Base-by-base conservation (phyloP, 1,284 basidiomycete genomes). In the Tilletia horrida region DNA sequence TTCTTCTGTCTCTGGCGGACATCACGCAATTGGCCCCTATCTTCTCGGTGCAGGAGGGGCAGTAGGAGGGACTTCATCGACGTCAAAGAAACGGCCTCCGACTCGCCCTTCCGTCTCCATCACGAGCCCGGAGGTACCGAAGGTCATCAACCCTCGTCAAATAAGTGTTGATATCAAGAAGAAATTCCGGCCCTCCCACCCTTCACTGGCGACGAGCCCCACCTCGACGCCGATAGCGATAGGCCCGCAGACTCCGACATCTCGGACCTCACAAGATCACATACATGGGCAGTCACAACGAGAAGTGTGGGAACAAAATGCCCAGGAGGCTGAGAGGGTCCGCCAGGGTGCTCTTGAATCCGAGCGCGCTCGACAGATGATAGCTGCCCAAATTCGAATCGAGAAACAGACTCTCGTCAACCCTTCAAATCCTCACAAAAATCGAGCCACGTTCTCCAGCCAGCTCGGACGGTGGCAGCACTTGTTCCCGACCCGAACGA, bases 401-500 rank as follows among this genome's bases (percentile, higher is more conserved):
- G 55, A 77, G 66, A 76, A 79, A 70, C 78, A 78, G 66, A 76
- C 78, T 7, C 67, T 81, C 0, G 76, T 81, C 50, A 81, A 80
- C 57, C 79, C 78, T 0, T 77, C 75, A n/a, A 80, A 81, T 43
- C 77, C 77, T 4, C 74, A 68, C 67, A 75, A 77, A 64, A 71
- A 72, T 23, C 62, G 73, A 29, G 62, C 67, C 43, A 68, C 67
- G 45, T 62, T 45, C 47, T 65, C 68, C 2, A 70, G 69, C 35
- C 71, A 80, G 66, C 64, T 81, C 18, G 71, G 79, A 23, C 72
- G 79, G 48, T 81, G 93, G 93, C 90, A 95, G 77, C 92, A 96
- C 79, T 86, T 91, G 66, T 90, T 91, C 76, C 90, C 93, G 0
- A 86, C 86, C 8, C 87, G 88, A 3, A 82, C 86, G n/a, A 89